Evolutionary conservation across 371 early-diverging fungal genomes (phyloP).

Genomic region (Ordospora pajunii): DNA sequence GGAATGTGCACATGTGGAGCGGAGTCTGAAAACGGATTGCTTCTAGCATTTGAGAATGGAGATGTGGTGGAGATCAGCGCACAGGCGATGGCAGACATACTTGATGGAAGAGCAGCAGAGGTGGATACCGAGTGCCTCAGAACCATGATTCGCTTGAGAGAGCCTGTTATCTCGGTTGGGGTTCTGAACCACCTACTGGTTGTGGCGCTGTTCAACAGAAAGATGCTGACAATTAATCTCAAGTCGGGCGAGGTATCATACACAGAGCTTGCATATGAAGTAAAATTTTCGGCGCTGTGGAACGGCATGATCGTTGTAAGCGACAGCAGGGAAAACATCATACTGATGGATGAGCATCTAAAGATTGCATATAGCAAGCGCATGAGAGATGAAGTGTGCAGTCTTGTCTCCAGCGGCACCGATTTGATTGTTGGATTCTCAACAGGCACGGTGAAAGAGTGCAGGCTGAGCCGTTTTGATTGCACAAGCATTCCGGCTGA

Average conservation of each 20-base stretch:
- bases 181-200: background rate
- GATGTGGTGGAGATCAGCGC: background rate
- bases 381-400: background rate
- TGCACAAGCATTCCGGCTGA: too few species aligned
- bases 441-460: background rate
- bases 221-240: background rate
- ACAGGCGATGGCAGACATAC: background rate
- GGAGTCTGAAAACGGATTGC: background rate
- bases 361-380: background rate
- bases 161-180: background rate
- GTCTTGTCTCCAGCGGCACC: background rate
- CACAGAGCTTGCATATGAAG: background rate
- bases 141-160: background rate
- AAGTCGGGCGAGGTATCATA: background rate
- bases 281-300: background rate
- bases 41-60: constrained; percentile 1
- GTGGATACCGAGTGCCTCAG: background rate
- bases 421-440: background rate
- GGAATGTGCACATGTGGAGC: background rate
- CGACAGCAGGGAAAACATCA: background rate
- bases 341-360: background rate
- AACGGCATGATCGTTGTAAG: background rate
- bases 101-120: background rate
- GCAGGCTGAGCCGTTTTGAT: too few species aligned
- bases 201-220: background rate